Percentiles rank a stretch among this genome's conserved stretches.
These are phyloP conservation scores for Diutina mesorugosa DNA, from an alignment of 1,139 yeast genomes.

Conservation along the genomic window DNA sequence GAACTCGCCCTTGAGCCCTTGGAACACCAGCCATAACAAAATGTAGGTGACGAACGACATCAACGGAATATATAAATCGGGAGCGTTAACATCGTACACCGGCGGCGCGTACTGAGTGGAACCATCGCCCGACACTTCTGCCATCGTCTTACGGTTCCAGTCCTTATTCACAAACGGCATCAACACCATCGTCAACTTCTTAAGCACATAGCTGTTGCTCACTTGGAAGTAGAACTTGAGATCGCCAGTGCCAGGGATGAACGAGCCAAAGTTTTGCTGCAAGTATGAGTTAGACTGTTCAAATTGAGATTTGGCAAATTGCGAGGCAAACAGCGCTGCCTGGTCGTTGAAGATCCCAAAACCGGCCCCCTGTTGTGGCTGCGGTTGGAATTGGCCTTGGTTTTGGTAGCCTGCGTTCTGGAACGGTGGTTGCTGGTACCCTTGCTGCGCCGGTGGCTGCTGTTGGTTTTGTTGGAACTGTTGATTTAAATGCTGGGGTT, in stretches of 20 bases:
- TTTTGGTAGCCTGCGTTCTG: constrained; percentile 5
- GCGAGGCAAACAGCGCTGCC: constrained; percentile 75
- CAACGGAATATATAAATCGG: constrained; percentile 89
- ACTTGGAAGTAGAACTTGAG: constrained; percentile 84
- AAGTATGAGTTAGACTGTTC: constrained; percentile 59
- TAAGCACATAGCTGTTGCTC: constrained; percentile 73
- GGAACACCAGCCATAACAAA: constrained; percentile 69
- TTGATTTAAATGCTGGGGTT: constrained; percentile 8
- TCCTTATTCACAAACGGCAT: constrained; percentile 82
- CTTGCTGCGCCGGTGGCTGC: constrained; percentile 2
- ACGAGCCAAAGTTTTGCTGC: constrained; percentile 53
- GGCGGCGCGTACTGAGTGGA: constrained; percentile 54
- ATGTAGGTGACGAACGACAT: constrained; percentile 90
- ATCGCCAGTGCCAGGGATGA: constrained; percentile 38
- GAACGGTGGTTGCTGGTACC: constrained; percentile 3
- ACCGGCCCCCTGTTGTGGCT: constrained; percentile 3
- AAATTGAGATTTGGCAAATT: constrained; percentile 78
- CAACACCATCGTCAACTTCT: constrained; percentile 58
- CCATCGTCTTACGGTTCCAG: constrained; percentile 41
- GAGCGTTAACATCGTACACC: constrained; percentile 78
- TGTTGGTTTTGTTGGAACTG: constrained; percentile 10
- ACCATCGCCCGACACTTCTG: constrained; percentile 21
- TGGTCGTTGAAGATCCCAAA: constrained; percentile 58
- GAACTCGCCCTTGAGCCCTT: constrained; percentile 82
- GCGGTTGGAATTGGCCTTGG: constrained; percentile 5